Evolutionary conservation across 1,284 basidiomycete genomes (phyloP), one percentile per base, ranked within the genome.

Genomic region (Moesziomyces aphidis): DNA sequence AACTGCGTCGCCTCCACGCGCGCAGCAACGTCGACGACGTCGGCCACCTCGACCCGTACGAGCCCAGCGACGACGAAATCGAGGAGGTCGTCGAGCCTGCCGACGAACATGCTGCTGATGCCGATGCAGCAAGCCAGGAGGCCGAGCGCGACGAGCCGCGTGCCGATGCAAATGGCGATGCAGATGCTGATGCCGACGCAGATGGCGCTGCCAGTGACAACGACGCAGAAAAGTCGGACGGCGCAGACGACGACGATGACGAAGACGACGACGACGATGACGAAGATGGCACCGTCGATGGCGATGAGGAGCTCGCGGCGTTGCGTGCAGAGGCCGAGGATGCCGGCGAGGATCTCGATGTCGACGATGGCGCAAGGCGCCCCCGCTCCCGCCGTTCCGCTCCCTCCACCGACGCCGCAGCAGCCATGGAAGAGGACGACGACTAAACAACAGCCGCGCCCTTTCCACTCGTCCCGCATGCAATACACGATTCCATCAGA

Each of bases 11-110:
- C 24, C 50, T 79, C 28, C 65, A 75, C 45, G 39, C 52, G 26
- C 68, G 79, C 10, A 65, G 61, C 44, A 55, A 60, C 13, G 77
- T 82, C 11, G 80, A 82, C 46, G 68, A 75, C 6, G 52, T 82
- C 4, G 73, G 75, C 24, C 59, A 68, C 60, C 67, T 78, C 39
- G 64, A 76, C 1, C 65, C 76, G 19, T 76, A 78, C 53, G 76
- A 66, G 17, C 55, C 55, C 9, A 66, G 64, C n/a, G 78, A 76
- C 15, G 80, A 76, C 22, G 76, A 68, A 49, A 23, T 50, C 11
- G 64, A 57, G 17, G 63, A 70, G 10, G 24, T 34, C 13, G 15
- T 65, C 46, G 49, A 57, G 3, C 43, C 54, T 11, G 57, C 23
- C 26, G 53, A 7, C 9, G 42, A 50, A 19, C 47, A 19, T 36